Evolutionary conservation across 2,329 filamentous ascomycete genomes (phyloP), one percentile per base, ranked within the genome.

Genomic region (Mollisiaceae sp.): DNA sequence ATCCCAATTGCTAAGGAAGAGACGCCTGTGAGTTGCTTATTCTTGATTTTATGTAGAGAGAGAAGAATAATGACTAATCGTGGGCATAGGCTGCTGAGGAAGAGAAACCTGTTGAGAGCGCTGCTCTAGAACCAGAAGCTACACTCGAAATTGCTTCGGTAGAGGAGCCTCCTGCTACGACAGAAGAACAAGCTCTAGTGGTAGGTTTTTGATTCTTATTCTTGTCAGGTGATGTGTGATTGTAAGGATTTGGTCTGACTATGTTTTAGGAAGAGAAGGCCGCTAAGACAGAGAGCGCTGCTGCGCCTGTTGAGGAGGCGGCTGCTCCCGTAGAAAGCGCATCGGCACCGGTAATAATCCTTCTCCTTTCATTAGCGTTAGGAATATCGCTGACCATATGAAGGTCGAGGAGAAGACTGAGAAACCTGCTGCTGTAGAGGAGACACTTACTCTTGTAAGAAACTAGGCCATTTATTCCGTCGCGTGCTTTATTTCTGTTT

Each of bases 151-250:
- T 22, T 18, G 5, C 22, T 18, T 18, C 47, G 27, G 59, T 55
- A 8, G 59, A 61, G 11, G 45, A 61, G 47, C 41, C 59, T 22
- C 45, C 59, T n/a, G 45, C 47, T 52, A 15, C 24, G 12, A n/a
- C 11, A n/a, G 47, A 52, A 32, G 27, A 32, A 32, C 27, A 32
- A 32, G 27, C 27, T 32, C 27, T 6, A 3, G 27, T 32, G 3
- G 27, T 32, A 32, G 6, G 27, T 32, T 6, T 43, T 43, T 43
- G 38, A 9, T 41, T 18, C 12, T 3, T 41, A 11, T 18, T 52
- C 20, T 24, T 52, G 47, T 12, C 8, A 52, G 2, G 4, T 52
- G 2, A 15, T 6, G 14, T 22, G 22, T 52, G 47, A 27, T 4
- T 41, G 8, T 8, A 15, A 27, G 11, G 4, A 18, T 32, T 9